Evolutionary conservation across 116 monocot genomes (phyloP).

Genomic region (Papilionanthe hybrid): DNA sequence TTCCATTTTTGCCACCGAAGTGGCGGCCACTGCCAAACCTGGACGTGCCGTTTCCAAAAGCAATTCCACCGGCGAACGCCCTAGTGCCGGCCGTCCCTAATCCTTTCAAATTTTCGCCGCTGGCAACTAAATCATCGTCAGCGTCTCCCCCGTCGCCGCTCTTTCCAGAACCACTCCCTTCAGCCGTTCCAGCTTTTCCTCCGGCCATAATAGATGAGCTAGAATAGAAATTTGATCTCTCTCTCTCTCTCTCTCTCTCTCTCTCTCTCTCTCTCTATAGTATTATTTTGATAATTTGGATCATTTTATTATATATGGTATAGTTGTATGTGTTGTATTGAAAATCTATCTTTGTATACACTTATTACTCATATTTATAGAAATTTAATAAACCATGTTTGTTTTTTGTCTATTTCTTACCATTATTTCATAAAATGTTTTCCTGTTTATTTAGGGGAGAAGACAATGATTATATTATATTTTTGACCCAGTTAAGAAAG

Average conservation of each 20-base stretch:
- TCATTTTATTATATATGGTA: too few relatives aligned
- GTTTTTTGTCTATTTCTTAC: too few relatives aligned
- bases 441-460: too few relatives aligned
- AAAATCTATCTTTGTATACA: too few relatives aligned
- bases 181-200: background rate
- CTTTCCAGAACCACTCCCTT: background rate
- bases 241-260: background rate
- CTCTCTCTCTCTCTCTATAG: background rate
- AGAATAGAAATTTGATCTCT: background rate
- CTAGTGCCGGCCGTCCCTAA: background rate
- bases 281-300: too few relatives aligned
- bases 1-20: background rate
- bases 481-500: too few relatives aligned
- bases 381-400: background rate
- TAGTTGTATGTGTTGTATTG: too few relatives aligned
- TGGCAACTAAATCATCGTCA: background rate
- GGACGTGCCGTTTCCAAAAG: background rate
- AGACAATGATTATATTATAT: too few relatives aligned
- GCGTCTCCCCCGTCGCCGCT: background rate
- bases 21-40: background rate
- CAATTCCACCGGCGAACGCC: background rate
- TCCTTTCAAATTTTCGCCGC: background rate
- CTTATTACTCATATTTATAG: background rate
- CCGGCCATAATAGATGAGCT: background rate
- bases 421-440: too few relatives aligned